Conservation (phyloP, 352 stramenopile genomes). For the Thraustochytrium striatum region DNA sequence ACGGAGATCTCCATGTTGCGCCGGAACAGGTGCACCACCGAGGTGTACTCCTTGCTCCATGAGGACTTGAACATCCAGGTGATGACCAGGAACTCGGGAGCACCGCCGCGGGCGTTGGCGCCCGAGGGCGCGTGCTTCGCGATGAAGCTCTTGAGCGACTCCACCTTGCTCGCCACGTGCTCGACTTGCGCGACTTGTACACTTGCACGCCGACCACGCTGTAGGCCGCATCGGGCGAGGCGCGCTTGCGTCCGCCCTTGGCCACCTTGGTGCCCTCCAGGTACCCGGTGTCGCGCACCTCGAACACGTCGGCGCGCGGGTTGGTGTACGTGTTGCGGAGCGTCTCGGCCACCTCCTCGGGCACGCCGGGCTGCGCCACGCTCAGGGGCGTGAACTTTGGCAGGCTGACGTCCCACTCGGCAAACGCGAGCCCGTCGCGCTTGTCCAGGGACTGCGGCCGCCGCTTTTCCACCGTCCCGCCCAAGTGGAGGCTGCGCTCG, state of each 20-base stretch:
- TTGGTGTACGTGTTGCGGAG: constrained; percentile 42
- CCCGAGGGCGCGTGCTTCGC: constrained; percentile 1
- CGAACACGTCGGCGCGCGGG: constrained; percentile 8
- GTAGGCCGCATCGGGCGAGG: constrained; percentile 19
- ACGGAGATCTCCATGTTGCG: background rate
- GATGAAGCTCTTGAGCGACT: constrained; percentile 27
- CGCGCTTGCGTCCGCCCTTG: background rate
- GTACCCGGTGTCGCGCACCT: constrained; percentile 29
- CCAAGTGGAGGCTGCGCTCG: too few relatives aligned
- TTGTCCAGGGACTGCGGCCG: too few relatives aligned
- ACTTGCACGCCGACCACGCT: constrained; percentile 39
- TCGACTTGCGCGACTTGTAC: constrained; percentile 1
- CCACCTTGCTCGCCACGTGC: constrained; percentile 36
- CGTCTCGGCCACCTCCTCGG: background rate
- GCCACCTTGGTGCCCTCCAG: constrained; percentile 30
- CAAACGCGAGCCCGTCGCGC: too few relatives aligned
- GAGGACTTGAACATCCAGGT: constrained; percentile 47
- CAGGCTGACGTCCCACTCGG: constrained; percentile 18
- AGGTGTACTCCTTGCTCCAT: constrained; percentile 33
- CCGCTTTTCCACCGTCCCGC: too few relatives aligned
- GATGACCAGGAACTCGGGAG: constrained; percentile 35
- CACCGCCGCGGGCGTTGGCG: background rate
- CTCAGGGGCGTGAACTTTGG: background rate
- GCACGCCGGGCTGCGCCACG: too few relatives aligned
- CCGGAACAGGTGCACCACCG: constrained; percentile 42